These are phyloP conservation scores for Oryza glumipatula DNA, from an alignment of 176 grass and related monocot species.

Conservation along the genomic window DNA sequence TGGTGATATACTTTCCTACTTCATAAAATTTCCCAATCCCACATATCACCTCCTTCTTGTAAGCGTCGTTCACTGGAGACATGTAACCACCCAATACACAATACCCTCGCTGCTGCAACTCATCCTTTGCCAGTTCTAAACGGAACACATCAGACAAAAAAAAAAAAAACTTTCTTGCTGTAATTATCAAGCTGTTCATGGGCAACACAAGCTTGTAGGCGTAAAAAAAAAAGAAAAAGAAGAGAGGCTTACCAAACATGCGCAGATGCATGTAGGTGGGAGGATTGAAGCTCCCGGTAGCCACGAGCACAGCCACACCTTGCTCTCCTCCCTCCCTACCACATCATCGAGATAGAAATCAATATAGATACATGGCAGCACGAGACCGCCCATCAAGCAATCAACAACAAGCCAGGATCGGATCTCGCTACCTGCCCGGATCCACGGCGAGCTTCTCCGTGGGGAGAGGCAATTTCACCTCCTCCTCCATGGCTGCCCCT, in stretches of 20 bases:
- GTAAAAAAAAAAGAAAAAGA: background rate
- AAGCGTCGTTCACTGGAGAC: conserved; percentile 91
- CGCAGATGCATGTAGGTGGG: conserved; percentile 94
- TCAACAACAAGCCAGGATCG: background rate
- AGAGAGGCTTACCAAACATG: conserved; percentile 69
- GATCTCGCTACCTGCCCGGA: conserved; percentile 13
- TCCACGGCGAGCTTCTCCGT: conserved; percentile 29
- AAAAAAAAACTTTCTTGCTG: background rate
- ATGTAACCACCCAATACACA: conserved; percentile 72
- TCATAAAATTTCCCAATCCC: background rate
- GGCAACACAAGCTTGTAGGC: background rate
- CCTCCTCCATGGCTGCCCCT: background rate
- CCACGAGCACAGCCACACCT: conserved; percentile 57
- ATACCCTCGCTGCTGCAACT: conserved; percentile 60
- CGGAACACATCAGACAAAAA: background rate
- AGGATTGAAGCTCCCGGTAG: conserved; percentile 85
- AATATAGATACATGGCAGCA: background rate
- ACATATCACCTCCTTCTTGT: conserved; percentile 72
- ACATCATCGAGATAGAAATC: conserved; percentile 15
- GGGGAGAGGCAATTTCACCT: conserved; percentile 24
- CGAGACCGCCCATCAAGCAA: background rate
- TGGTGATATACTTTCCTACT: background rate
- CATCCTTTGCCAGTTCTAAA: conserved; percentile 90
- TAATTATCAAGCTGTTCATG: background rate
- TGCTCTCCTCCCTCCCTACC: conserved; percentile 35